These are phyloP conservation scores for Cyphellophora europaea DNA, from an alignment of 2,329 filamentous ascomycete species.

Conservation along the genomic window DNA sequence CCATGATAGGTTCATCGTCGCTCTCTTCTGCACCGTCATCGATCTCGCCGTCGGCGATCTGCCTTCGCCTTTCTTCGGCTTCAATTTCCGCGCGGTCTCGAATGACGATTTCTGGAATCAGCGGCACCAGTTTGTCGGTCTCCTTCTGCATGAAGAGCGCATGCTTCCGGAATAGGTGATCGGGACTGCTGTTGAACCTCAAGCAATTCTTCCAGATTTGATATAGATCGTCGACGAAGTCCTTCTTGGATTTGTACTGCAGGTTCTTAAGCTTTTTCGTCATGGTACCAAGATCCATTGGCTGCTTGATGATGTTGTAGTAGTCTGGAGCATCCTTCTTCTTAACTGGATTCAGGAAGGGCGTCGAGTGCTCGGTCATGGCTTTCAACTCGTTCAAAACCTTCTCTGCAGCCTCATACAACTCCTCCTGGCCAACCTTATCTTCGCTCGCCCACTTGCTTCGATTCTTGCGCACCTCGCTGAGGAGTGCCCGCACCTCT, in stretches of 20 bases:
- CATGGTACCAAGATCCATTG: conserved; percentile 97
- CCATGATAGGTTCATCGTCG: conserved; percentile 97
- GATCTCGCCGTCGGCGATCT: conserved; percentile 70
- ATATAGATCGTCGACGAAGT: conserved; percentile 88
- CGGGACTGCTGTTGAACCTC: conserved; percentile 85
- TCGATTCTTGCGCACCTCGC: conserved; percentile 92
- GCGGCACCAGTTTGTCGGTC: conserved; percentile 87
- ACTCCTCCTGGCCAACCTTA: conserved; percentile 91
- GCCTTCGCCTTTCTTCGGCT: conserved; percentile 70
- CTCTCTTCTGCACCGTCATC: conserved; percentile 75
- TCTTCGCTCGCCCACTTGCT: conserved; percentile 99
- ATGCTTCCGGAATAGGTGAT: conserved; percentile 81
- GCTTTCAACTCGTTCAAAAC: conserved; percentile 95
- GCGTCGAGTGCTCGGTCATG: conserved; percentile 93
- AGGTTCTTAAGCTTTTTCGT: conserved; percentile 88
- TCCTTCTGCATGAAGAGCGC: conserved; percentile 95
- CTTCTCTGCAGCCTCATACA: conserved; percentile 95
- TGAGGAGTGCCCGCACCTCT: conserved; percentile 85
- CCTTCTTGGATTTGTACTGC: conserved; percentile 77
- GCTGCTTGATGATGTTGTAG: conserved; percentile 68
- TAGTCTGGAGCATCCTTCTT: conserved; percentile 97
- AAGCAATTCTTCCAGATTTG: conserved; percentile 97
- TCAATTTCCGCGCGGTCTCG: conserved; percentile 90
- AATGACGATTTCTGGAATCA: conserved; percentile 89
- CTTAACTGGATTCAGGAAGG: conserved; percentile 87